Percentiles rank a stretch among this genome's conserved stretches.
Evolutionary conservation across 2,329 filamentous ascomycete genomes (phyloP).

Genomic region (Fonsecaea nubica): DNA sequence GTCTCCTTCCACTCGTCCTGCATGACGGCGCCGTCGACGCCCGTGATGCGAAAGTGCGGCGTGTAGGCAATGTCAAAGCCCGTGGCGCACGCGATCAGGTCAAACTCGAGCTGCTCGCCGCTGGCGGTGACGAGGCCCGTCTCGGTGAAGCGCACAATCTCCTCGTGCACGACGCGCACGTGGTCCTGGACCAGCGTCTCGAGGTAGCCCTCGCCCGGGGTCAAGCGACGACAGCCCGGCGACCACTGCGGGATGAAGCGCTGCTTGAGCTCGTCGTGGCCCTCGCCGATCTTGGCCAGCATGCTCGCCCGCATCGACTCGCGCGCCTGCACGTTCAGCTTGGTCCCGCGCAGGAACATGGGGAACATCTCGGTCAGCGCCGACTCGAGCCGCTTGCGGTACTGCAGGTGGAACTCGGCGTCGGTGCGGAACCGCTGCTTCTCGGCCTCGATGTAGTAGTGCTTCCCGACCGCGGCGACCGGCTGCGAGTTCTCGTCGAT

Average conservation of each 20-base stretch:
- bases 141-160: slow-evolving; percentile 38
- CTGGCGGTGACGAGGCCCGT: slow-evolving; percentile 50
- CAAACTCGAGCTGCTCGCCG: slow-evolving; percentile 45
- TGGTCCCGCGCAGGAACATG: slow-evolving; percentile 53
- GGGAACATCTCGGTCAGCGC: slow-evolving; percentile 52
- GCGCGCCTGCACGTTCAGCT: slow-evolving; percentile 46
- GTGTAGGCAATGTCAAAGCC: slow-evolving; percentile 47
- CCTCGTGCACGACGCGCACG: slow-evolving; percentile 46
- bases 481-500: slow-evolving; percentile 22
- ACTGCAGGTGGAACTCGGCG: slow-evolving; percentile 27
- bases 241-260: slow-evolving; percentile 38
- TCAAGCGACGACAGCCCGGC: slow-evolving; percentile 39
- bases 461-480: slow-evolving; percentile 21
- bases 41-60: slow-evolving; percentile 46
- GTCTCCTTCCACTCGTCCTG: slow-evolving; percentile 52
- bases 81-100: slow-evolving; percentile 49
- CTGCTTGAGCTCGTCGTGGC: slow-evolving; percentile 35
- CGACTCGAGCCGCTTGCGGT: slow-evolving; percentile 37
- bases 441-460: slow-evolving; percentile 34
- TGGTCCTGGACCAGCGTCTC: slow-evolving; percentile 45
- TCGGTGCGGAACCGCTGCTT: slow-evolving; percentile 33
- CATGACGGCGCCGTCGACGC: slow-evolving; percentile 38
- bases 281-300: slow-evolving; percentile 34
- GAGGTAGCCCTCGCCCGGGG: slow-evolving; percentile 38
- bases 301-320: slow-evolving; percentile 36